Evolutionary conservation across 805 yeast genomes (phyloP), one percentile per base, ranked within the genome.

Genomic region (Candida chauliodis): DNA sequence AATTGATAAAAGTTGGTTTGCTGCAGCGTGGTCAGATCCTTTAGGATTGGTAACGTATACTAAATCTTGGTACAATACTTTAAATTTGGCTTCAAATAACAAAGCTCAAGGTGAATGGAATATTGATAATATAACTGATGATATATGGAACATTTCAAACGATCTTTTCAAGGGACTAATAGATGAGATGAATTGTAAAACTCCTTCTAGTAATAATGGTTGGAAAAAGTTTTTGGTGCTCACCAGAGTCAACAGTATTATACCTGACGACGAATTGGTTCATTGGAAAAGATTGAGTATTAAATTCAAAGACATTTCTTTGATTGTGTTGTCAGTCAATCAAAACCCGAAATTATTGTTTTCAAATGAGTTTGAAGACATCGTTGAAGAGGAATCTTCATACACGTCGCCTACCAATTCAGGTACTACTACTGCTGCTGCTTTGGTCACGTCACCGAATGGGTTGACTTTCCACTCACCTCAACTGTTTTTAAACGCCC

Each of bases 21-120:
- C 81, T 16, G 95, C 87, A 0, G 82, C 95, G 0, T 88, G 97
- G 95, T 72, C 93, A 0, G 96, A 91, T 52, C 91, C 90, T 34
- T 73, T 75, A 55, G 96, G 96, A 0, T 66, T 69, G 3, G 69
- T 77, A 9, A 75, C 80, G 13, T 71, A 69, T 32, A 73, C 81
- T 0, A 81, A 78, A 46, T 73, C 88, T 0, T 84, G 91, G 90
- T 72, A 69, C 48, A 8, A 2, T 3, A n/a, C 31, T 13, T 7
- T 16, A 22, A 34, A 26, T 26, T 2, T 4, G 7, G 6, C 23
- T 18, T 18, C 7, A 14, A 25, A 24, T 5, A 19, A 25, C 6
- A 23, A 25, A 19, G 17, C 19, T 5, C 5, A 23, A n/a, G 36
- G 18, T 23, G 36, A 22, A 9, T 33, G 36, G 36, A 16, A 33